Percentiles rank a stretch among this genome's conserved stretches.
phyloP scores from a whole-genome alignment of 176 grass and related monocot genomes.

The Triticum dicoccoides region DNA sequence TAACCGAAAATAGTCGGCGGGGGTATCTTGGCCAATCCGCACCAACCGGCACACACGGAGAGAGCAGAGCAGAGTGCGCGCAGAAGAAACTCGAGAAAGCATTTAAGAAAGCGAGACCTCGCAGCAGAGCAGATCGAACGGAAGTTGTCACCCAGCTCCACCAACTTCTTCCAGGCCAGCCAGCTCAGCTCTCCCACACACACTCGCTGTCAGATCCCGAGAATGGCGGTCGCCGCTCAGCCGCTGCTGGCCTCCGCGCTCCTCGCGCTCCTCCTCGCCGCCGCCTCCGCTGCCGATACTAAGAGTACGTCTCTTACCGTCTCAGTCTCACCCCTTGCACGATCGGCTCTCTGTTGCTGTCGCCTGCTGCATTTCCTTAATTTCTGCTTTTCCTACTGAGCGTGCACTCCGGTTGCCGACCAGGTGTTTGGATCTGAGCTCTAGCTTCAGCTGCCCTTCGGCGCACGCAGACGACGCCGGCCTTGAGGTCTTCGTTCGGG shows the following conservation, averaged over 20 bases:
- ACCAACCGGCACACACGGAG: neutral
- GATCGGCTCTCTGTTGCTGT: neutral
- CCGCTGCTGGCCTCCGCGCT: slow-evolving; percentile 51
- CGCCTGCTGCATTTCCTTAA: slow-evolving; percentile 8
- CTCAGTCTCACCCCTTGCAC: neutral
- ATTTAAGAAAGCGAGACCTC: slow-evolving; percentile 58
- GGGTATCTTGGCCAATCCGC: slow-evolving; percentile 34
- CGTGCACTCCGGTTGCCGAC: neutral
- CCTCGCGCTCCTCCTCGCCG: slow-evolving; percentile 51
- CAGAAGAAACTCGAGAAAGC: neutral
- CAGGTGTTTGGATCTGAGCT: slow-evolving; percentile 25
- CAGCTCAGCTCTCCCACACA: neutral
- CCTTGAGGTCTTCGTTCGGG: too few relatives aligned
- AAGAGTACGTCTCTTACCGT: slow-evolving; percentile 44
- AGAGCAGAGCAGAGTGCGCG: neutral
- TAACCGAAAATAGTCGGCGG: slow-evolving; percentile 50
- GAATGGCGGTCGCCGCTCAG: slow-evolving; percentile 53
- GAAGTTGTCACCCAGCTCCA: neutral
- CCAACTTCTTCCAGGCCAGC: neutral
- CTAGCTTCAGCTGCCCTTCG: neutral
- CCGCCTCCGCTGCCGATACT: slow-evolving; percentile 62
- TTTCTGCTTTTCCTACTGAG: neutral
- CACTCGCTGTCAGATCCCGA: slow-evolving; percentile 20
- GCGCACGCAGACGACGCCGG: too few relatives aligned
- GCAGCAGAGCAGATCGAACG: slow-evolving; percentile 2